Conservation (phyloP, 2,329 filamentous ascomycete species). For the Didymellaceae sp. region DNA sequence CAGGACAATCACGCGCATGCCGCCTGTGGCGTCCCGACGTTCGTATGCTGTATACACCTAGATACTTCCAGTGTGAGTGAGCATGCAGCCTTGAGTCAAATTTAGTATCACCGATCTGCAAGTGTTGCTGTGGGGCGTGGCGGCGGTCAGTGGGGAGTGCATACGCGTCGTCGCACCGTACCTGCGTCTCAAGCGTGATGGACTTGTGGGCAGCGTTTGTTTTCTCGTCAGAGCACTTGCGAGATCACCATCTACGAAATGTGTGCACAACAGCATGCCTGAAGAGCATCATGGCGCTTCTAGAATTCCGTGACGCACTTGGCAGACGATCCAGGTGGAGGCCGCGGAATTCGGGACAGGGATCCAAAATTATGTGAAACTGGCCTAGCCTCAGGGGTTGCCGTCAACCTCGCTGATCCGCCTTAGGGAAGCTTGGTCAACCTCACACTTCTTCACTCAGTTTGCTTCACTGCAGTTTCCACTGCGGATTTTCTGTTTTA, state of each 20-base stretch:
- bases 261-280: conserved; percentile 7
- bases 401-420: conserved; percentile 28
- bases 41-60: background rate
- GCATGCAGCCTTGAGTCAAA: conserved; percentile 2
- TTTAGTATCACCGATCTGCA: conserved; percentile 20
- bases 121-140: conserved; percentile 10
- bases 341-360: conserved; percentile 12
- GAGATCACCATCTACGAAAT: background rate
- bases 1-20: conserved; percentile 7
- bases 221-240: background rate
- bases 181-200: conserved; percentile 18
- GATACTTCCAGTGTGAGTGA: conserved; percentile 9
- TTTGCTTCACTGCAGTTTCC: conserved; percentile 44
- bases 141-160: conserved; percentile 15
- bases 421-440: conserved; percentile 34
- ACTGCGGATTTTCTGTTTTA: conserved; percentile 37
- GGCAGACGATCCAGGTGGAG: conserved; percentile 12
- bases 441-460: conserved; percentile 39
- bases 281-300: conserved; percentile 9
- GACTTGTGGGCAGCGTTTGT: conserved; percentile 3
- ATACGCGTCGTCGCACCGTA: conserved; percentile 16
- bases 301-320: conserved; percentile 17
- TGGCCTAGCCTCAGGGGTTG: conserved; percentile 35
- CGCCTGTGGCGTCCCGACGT: conserved; percentile 10
- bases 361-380: conserved; percentile 21